Base-by-base conservation (phyloP, 129 eudicot genomes). In the Oenanthe sinensis region DNA sequence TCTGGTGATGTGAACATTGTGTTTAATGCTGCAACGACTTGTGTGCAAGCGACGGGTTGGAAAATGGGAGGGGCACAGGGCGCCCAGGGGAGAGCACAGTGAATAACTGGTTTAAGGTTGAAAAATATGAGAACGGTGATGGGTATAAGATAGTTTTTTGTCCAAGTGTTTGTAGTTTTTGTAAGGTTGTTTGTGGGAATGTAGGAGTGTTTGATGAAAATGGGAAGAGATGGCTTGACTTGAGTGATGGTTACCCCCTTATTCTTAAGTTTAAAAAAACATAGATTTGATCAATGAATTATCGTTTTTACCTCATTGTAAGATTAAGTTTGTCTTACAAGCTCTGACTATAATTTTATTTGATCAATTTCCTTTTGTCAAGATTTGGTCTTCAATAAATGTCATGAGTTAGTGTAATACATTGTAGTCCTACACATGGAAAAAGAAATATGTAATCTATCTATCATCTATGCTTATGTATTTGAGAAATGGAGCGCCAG, bases 11-110 rank as follows among this genome's bases (percentile, higher is more conserved):
- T 92, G 54, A 92, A 92, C 74, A 26, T 92, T 36, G 88, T 85
- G 79, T 92, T 88, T 79, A 80, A 63, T 79, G 96, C 92, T 0
- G 87, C 90, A 22, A 88, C 93, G 24, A 81, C 74, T 28, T 92
- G 97, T 70, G 92, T 90, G 63, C 93, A 88, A 37, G 85, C 92
- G 6, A 90, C 93, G 0, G 89, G 79, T 39, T 92, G 98, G 98
- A 82, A 69, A 79, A 52, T 92, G 0, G 85, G 89, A 4, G 81
- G 19, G 13, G 75, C 45, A 78, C 76, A 42, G 98, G 96, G 65
- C 83, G 83, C 67, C 91, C 97, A 2, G 91, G 93, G 80, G 76
- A 68, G 75, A 79, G 79, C 4, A 88, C 96, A 37, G 82, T 92
- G 78, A 81, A 78, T 82, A 90, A 87, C 49, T 90, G 96, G 98